Percentiles rank a stretch among this genome's conserved stretches.
Evolutionary conservation across 768 basidiomycete genomes (phyloP).

Genomic region (Lactarius sanguifluus): DNA sequence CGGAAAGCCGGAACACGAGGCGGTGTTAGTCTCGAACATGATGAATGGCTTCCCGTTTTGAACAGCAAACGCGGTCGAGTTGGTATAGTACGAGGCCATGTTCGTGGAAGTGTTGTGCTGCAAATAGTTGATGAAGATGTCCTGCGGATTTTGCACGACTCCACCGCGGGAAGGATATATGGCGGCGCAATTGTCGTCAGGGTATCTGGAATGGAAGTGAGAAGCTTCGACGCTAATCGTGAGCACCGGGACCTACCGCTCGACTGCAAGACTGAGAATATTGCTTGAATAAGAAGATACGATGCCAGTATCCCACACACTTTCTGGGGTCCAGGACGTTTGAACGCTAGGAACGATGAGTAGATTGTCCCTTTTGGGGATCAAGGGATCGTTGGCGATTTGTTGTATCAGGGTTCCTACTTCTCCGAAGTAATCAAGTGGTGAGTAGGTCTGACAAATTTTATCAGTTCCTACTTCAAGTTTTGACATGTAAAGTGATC

Average conservation of each 20-base stretch:
- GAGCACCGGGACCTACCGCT: constrained; percentile 20
- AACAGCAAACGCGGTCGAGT: constrained; percentile 44
- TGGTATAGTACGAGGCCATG: constrained; percentile 56
- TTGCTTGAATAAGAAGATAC: constrained; percentile 12
- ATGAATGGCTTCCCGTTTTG: constrained; percentile 45
- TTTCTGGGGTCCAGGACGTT: constrained; percentile 21
- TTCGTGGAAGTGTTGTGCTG: constrained; percentile 54
- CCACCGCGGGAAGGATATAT: constrained; percentile 42
- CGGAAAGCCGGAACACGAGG: constrained; percentile 49
- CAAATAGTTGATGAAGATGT: constrained; percentile 55
- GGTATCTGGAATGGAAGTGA: constrained; percentile 46
- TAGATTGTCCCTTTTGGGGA: constrained; percentile 19
- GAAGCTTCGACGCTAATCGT: neutral
- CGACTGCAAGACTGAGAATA: constrained; percentile 21
- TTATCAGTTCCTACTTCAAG: neutral
- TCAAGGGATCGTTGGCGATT: constrained; percentile 11
- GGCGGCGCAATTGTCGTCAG: constrained; percentile 61
- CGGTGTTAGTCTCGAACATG: constrained; percentile 61
- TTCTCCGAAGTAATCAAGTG: constrained; percentile 39
- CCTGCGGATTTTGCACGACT: constrained; percentile 42
- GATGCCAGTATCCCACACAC: constrained; percentile 28
- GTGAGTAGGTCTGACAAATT: constrained; percentile 12
- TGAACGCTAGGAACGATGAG: constrained; percentile 27
- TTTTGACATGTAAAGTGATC: neutral
- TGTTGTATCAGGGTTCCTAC: constrained; percentile 23